phyloP scores from a whole-genome alignment of 2,329 filamentous ascomycete species.

The Cercospora beticola region DNA sequence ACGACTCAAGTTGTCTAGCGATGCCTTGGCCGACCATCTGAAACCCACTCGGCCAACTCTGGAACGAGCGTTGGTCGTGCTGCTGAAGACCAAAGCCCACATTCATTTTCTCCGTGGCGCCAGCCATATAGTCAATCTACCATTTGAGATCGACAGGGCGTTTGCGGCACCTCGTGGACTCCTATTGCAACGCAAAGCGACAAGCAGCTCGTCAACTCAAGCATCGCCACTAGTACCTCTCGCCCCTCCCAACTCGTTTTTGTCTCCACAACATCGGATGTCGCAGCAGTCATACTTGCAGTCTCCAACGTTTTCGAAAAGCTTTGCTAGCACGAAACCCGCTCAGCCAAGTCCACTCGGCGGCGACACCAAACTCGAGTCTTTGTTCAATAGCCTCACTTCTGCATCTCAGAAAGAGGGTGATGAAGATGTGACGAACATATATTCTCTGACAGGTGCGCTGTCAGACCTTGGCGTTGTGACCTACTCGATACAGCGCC shows the following conservation, averaged over 20 bases:
- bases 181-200: conserved; percentile 77
- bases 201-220: conserved; percentile 45
- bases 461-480: conserved; percentile 82
- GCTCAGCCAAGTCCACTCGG: conserved; percentile 29
- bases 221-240: conserved; percentile 45
- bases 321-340: conserved; percentile 25
- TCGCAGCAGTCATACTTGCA: conserved; percentile 37
- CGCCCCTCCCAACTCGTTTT: conserved; percentile 80
- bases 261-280: conserved; percentile 62
- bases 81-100: conserved; percentile 89
- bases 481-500: conserved; percentile 33
- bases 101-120: conserved; percentile 87
- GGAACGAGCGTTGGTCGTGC: conserved; percentile 71
- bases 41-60: not conserved
- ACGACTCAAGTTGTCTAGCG: conserved; percentile 4
- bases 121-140: conserved; percentile 86
- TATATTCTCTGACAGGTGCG: conserved; percentile 84
- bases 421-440: conserved; percentile 62
- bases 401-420: conserved; percentile 15
- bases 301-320: conserved; percentile 36
- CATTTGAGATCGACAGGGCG: conserved; percentile 88
- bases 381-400: conserved; percentile 32
- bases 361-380: conserved; percentile 29
- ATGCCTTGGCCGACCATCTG: not conserved
- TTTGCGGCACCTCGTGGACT: conserved; percentile 80